phyloP scores from a whole-genome alignment of 345 rosid species.

The Microthlaspi erraticum region DNA sequence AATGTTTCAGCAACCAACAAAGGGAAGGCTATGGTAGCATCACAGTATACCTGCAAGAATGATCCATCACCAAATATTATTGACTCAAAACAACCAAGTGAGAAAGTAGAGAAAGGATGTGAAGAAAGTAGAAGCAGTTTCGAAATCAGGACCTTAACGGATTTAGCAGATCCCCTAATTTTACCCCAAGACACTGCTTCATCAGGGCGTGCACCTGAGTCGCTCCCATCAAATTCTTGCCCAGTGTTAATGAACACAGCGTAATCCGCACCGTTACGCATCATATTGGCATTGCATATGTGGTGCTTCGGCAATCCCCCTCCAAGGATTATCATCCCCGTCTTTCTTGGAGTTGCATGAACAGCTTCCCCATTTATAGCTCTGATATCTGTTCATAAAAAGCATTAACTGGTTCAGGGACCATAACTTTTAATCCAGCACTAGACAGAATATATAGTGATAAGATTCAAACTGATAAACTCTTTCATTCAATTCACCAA shows the following conservation, averaged over 20 bases:
- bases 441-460: not conserved
- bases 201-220: constrained; percentile 95
- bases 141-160: constrained; percentile 66
- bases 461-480: not conserved
- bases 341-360: constrained; percentile 77
- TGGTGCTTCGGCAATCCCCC: constrained; percentile 97
- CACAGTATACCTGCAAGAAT: constrained; percentile 77
- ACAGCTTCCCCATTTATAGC: constrained; percentile 85
- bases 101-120: constrained; percentile 1
- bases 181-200: constrained; percentile 99
- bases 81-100: not conserved
- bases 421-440: not conserved
- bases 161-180: constrained; percentile 80
- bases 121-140: not conserved
- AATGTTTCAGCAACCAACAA: constrained; percentile 92
- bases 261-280: constrained; percentile 93
- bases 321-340: constrained; percentile 90
- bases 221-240: constrained; percentile 96
- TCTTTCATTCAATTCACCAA: not conserved
- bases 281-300: constrained; percentile 96
- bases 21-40: constrained; percentile 96
- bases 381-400: constrained; percentile 66
- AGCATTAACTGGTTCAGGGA: not conserved
- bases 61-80: not conserved
- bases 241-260: constrained; percentile 91